Base-by-base conservation (phyloP, 2,329 filamentous ascomycete genomes). In the Fusarium nisikadoi region DNA sequence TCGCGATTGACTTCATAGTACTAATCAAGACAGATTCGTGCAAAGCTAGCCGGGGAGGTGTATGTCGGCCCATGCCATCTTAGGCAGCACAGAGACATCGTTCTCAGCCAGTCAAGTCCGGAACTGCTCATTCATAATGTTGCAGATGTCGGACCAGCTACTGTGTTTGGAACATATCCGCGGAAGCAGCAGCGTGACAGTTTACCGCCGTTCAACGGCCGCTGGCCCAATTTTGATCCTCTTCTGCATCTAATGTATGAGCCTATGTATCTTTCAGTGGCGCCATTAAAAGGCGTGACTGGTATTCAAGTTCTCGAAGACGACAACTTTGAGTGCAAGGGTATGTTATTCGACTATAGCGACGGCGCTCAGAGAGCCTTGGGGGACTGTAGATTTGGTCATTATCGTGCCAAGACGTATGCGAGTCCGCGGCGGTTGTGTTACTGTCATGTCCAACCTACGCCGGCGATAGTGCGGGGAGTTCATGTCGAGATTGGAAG, bases 81-180 rank as follows among this genome's bases (percentile, higher is more conserved):
- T 1, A 60, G 65, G 19, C 25, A 23, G 2, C 43, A 64, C 39
- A 68, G 20, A 27, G 65, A 68, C 42, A 46, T 52, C 5, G 16
- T 64, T 8, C 43, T 68, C n/a, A 46, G 65, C 20, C 43, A 52
- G n/a, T 68, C 64, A n/a, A 64, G 38, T 4, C 65, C 65, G 1
- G 49, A 49, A 25, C 4, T 68, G 13, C 38, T 68, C 39, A 52
- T 68, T 13, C 55, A 68, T 6, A 57, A 35, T 29, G 45, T 46
- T 42, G 50, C 64, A 3, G 57, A 63, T 20, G 38, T 63, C 27
- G 65, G 65, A 19, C 64, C 64, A 42, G 49, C 57, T 17, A 68
- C 64, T n/a, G 50, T 68, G 6, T 68, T 68, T 19, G 65, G 65
- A 14, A 64, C 50, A 8, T 68, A 68, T 31, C 65, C 65, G 13